These are phyloP conservation scores for Populus hybrid DNA, from an alignment of 441 rosid species.

Conservation along the genomic window DNA sequence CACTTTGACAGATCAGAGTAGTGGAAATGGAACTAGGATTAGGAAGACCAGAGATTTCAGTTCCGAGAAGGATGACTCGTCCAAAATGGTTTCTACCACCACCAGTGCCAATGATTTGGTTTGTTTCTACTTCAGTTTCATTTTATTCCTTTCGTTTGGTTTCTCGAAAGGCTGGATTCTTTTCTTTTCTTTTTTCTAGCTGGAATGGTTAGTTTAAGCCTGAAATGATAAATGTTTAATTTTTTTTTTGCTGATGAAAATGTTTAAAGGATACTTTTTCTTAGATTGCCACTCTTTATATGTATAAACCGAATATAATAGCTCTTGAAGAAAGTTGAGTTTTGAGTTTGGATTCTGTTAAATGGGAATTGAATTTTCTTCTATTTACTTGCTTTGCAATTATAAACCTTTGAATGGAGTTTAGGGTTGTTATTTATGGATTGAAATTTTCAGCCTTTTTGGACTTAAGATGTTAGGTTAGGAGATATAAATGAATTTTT, in stretches of 20 bases:
- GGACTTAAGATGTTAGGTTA: neutral
- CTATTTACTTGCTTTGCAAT: neutral
- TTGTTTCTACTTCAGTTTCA: slow-evolving; percentile 16
- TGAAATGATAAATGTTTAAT: neutral
- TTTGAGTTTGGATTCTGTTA: neutral
- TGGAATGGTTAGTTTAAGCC: neutral
- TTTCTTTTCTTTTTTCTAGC: neutral
- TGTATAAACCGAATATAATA: neutral
- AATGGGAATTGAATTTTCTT: neutral
- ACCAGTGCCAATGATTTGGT: slow-evolving; percentile 81
- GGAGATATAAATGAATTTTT: neutral
- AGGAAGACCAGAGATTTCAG: slow-evolving; percentile 69
- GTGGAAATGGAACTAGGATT: slow-evolving; percentile 40
- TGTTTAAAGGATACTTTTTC: neutral
- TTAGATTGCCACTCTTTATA: too few species aligned
- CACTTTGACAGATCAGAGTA: slow-evolving; percentile 71
- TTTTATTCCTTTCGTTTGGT: neutral
- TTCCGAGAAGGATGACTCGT: slow-evolving; percentile 64
- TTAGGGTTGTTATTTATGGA: neutral
- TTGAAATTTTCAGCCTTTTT: neutral
- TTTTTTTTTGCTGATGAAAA: neutral
- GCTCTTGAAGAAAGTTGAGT: neutral
- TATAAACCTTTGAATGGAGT: neutral
- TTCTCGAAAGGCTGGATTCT: neutral
- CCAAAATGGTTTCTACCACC: slow-evolving; percentile 72